These are phyloP conservation scores for Coprinopsis cinerea DNA, from an alignment of 768 basidiomycete species.

Conservation along the genomic window DNA sequence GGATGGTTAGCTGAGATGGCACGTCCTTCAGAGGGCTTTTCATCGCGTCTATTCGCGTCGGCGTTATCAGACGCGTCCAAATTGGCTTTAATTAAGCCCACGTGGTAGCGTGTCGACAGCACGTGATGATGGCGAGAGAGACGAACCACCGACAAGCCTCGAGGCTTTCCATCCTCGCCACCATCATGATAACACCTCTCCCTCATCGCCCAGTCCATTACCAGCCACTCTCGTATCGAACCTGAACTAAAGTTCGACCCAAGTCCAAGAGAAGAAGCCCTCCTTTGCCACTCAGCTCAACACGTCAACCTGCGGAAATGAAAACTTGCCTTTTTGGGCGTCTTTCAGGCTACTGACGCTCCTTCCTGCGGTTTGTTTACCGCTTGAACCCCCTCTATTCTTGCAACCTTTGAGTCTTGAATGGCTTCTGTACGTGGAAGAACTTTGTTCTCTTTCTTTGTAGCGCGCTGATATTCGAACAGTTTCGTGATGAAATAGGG, in stretches of 20 bases:
- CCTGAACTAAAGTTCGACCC: neutral
- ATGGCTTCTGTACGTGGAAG: too few relatives aligned
- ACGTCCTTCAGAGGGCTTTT: too few relatives aligned
- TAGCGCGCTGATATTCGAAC: too few relatives aligned
- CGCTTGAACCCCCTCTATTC: neutral
- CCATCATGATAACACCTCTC: constrained; percentile 3
- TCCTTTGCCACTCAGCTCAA: neutral
- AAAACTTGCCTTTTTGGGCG: constrained; percentile 11
- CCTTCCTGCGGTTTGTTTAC: neutral
- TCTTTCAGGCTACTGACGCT: neutral
- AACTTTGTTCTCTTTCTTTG: too few relatives aligned
- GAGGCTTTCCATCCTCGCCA: neutral
- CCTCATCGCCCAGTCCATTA: neutral
- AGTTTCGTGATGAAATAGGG: too few relatives aligned
- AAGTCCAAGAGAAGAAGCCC: neutral
- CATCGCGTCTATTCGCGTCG: neutral
- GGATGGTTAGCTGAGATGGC: too few relatives aligned
- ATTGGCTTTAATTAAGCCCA: neutral
- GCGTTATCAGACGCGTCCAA: neutral
- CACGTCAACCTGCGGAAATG: constrained; percentile 4
- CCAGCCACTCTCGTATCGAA: neutral
- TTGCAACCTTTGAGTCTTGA: neutral
- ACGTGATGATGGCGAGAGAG: neutral
- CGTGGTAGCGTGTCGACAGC: neutral
- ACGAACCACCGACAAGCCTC: neutral